phyloP scores from a whole-genome alignment of 306 rosid species.

The Senna siamea region DNA sequence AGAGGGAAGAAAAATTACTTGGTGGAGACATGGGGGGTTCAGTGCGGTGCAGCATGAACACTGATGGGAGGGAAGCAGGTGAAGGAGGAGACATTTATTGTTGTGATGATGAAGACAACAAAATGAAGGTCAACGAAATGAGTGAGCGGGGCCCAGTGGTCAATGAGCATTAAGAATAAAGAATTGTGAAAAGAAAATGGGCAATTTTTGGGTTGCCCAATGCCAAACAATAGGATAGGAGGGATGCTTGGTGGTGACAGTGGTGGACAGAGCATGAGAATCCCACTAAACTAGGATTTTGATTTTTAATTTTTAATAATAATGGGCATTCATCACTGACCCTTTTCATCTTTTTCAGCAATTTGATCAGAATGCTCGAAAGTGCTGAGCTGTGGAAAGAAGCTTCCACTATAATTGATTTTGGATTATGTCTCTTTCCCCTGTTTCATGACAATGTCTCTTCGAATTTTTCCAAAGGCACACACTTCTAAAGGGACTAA shows the following conservation, averaged over 20 bases:
- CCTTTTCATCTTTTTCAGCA: constrained; percentile 31
- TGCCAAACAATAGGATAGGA: constrained; percentile 45
- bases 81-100: constrained; percentile 30
- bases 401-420: constrained; percentile 49
- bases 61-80: constrained; percentile 29
- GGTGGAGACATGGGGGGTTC: constrained; percentile 11
- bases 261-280: constrained; percentile 71
- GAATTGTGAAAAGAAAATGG: background rate
- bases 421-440: constrained; percentile 42
- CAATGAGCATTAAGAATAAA: constrained; percentile 2
- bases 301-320: constrained; percentile 39
- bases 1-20: constrained; percentile 27
- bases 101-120: constrained; percentile 1
- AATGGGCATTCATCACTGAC: background rate
- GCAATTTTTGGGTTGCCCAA: constrained; percentile 37
- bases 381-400: constrained; percentile 41
- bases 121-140: constrained; percentile 27
- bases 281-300: constrained; percentile 61
- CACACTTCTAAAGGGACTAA: background rate
- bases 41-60: constrained; percentile 19
- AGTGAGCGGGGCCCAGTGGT: constrained; percentile 46
- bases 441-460: constrained; percentile 38
- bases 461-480: constrained; percentile 36
- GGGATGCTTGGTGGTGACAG: constrained; percentile 39
- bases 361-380: constrained; percentile 34